Base-by-base conservation (phyloP, 345 rosid species). In the Arabidopsis arenosa region DNA sequence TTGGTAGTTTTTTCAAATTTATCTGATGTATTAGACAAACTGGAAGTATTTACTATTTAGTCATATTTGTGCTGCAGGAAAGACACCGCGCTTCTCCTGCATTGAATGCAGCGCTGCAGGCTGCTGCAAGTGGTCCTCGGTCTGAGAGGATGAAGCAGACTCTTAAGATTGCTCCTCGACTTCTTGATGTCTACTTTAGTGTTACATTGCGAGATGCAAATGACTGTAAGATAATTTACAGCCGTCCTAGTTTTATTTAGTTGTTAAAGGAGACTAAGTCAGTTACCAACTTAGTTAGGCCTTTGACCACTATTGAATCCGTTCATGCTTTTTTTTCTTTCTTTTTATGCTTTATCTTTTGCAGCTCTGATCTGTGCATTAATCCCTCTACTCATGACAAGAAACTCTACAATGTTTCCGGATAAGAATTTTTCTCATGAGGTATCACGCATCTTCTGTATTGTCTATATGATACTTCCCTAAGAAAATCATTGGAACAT, bases 301-400 rank as follows among this genome's bases (percentile, higher is more conserved):
- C 36, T 12, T 17, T 40, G 13, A 62, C 33, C 47, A 69, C 51
- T 63, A 12, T 41, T 41, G 54, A 32, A 12, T 51, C 53, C 4
- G 26, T 62, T 68, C 40, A 26, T 54, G 68, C 43, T 76, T 43
- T 11, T 43, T 43, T 45, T 61, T 35, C 30, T 33, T 69, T 61
- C 15, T 36, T 39, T 26, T 13, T 7, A 15, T 55, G 15, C 2
- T 53, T 15, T 54, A 37, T 80, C 6, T 76, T 57, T 76, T 81
- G 82, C 95, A 92, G 97, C 99, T 74, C 67, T 95, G 76, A 83
- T 89, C 54, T 95, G 99, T 68, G 96, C 99, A 58, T 67, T 89
- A 77, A 87, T 95, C 76, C 97, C 98, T 79, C 81, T 85, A 66
- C 85, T 94, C 48, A 90, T 92, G 97, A 70, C 89, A 28, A 92